Conservation (phyloP, 1,139 yeast genomes). For the Geotrichum europaeum region DNA sequence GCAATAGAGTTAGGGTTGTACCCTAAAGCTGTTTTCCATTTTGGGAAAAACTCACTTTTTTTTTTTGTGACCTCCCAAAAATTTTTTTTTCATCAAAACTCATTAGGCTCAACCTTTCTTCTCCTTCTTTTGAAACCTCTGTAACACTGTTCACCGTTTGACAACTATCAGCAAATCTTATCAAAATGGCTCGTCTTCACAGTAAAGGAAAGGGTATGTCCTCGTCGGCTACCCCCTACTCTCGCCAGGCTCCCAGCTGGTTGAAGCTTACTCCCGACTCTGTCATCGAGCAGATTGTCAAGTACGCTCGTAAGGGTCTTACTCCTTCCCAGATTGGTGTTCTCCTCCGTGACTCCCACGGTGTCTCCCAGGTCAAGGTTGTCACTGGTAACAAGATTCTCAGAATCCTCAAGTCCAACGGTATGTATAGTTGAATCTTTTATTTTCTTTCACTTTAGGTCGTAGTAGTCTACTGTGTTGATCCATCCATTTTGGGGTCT, state of each 20-base stretch:
- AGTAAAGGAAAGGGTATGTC: conserved; percentile 96
- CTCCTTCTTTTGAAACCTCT: neutral
- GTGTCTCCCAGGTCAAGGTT: conserved; percentile 95
- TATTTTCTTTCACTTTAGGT: conserved; percentile 4
- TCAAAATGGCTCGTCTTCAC: conserved; percentile 58
- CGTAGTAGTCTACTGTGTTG: conserved; percentile 8
- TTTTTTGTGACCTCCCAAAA: neutral
- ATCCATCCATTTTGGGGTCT: neutral
- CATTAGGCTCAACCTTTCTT: neutral
- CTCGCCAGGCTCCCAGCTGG: conserved; percentile 99
- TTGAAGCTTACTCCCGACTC: conserved; percentile 95
- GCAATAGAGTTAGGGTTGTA: neutral
- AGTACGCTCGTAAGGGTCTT: conserved; percentile 99
- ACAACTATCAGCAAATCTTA: conserved; percentile 7
- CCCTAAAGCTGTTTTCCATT: neutral
- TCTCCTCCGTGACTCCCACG: conserved; percentile 98
- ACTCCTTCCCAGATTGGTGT: conserved; percentile 99
- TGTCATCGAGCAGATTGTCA: conserved; percentile 96
- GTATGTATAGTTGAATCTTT: conserved; percentile 40
- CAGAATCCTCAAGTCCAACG: conserved; percentile 98
- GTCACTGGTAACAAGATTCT: conserved; percentile 99
- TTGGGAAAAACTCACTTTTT: neutral
- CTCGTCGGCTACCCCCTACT: conserved; percentile 98
- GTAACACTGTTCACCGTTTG: conserved; percentile 2
- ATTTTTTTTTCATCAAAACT: neutral